Conservation (phyloP, 192 early-diverging fungal genomes). For the Backusella circina region DNA sequence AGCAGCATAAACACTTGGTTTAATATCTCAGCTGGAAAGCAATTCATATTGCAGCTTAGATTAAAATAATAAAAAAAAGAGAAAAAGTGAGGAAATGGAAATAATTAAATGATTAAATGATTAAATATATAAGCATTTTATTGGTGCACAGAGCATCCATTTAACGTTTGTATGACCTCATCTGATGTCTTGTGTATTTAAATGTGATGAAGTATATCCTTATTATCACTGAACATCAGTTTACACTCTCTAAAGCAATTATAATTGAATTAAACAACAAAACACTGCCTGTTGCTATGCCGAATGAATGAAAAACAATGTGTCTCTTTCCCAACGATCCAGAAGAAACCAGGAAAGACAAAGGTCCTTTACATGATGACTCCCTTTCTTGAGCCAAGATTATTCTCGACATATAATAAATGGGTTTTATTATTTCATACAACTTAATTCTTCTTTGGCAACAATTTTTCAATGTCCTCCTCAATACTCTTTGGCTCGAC, state of each 20-base stretch:
- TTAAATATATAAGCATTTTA: not conserved
- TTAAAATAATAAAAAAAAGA: not conserved
- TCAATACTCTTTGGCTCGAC: conserved; percentile 58
- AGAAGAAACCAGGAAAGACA: too few species aligned
- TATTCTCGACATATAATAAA: too few species aligned
- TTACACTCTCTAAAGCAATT: too few species aligned
- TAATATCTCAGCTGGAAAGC: not conserved
- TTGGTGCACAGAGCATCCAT: not conserved
- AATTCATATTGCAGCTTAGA: not conserved
- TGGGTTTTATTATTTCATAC: not conserved
- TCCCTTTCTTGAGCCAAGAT: too few species aligned
- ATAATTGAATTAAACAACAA: too few species aligned
- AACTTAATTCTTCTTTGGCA: conserved; percentile 21
- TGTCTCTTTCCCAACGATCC: too few species aligned
- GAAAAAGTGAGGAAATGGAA: not conserved
- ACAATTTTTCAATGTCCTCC: conserved; percentile 53
- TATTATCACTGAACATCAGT: not conserved
- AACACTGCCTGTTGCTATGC: too few species aligned
- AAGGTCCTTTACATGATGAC: too few species aligned
- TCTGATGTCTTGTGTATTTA: not conserved
- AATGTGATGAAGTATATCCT: too few species aligned
- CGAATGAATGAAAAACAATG: too few species aligned
- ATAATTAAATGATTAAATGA: not conserved
- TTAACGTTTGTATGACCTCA: not conserved
- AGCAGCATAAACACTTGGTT: not conserved